Evolutionary conservation across 1,284 basidiomycete genomes (phyloP), one percentile per base, ranked within the genome.

Genomic region (Puccinia horiana): DNA sequence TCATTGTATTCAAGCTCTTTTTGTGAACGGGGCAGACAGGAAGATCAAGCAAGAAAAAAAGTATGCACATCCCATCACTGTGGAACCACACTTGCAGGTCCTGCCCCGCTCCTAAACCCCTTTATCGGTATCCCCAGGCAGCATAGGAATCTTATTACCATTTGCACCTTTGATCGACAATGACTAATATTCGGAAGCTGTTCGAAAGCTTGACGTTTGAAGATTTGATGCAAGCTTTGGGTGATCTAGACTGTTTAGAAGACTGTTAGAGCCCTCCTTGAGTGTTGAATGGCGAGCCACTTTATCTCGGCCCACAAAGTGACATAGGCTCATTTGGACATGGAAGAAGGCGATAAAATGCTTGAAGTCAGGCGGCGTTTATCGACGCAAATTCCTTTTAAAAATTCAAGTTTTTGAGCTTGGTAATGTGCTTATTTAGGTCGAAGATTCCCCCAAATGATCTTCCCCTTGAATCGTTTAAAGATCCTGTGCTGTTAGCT

Each of bases 141-240:
- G 14, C 35, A 54, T 54, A 2, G 40, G 32, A 35, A 65, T 40
- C 23, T 42, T 8, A 29, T n/a, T n/a, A n/a, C n/a, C n/a, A 37
- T 65, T 65, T 61, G 29, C 63, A 65, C 63, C 29, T 63, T 63
- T 65, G 63, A 42, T 42, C 32, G 63, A 65, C 63, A 42, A 65
- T 23, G 35, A n/a, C 35, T 23, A 65, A 65, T 65, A 35, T 42
- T 65, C 20, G 63, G 44, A 47, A 47, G 63, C 63, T n/a, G n/a
- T n/a, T n/a, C n/a, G n/a, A 61, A 35, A 35, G 63, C 63, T 65
- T 65, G 18, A 40, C 32, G 5, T 8, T 47, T 47, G 44, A 8
- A 47, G 8, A 47, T 42, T 61, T 16, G 37, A 65, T 14, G 35
- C 32, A 42, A 2, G 20, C 63, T 20, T 40, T 47, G 44, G 18